phyloP scores from a whole-genome alignment of 2,329 filamentous ascomycete genomes.

The Anthostomella pinea region DNA sequence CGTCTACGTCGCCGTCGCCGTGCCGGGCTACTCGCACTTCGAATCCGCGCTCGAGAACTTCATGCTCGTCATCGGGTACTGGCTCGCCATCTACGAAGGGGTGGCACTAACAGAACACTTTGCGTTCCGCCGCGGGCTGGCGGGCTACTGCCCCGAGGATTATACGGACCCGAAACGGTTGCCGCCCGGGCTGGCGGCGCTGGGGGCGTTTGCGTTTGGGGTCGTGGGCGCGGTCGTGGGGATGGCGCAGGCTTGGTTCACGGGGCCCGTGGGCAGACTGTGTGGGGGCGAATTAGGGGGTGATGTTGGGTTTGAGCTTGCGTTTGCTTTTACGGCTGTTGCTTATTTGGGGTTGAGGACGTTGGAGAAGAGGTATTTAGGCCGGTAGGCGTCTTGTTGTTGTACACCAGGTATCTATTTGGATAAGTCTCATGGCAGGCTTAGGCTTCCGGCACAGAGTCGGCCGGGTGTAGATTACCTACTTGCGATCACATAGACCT shows the following conservation, averaged over 20 bases:
- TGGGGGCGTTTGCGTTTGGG: constrained; percentile 61
- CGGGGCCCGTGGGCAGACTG: constrained; percentile 62
- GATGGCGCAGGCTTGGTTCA: constrained; percentile 69
- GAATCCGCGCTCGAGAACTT: constrained; percentile 65
- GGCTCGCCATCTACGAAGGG: constrained; percentile 71
- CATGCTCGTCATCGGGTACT: constrained; percentile 68
- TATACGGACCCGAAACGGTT: constrained; percentile 58
- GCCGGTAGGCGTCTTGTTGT: constrained; percentile 15
- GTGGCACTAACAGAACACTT: constrained; percentile 66
- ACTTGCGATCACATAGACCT: no score
- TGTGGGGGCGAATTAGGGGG: constrained; percentile 44
- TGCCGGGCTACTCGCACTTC: constrained; percentile 67
- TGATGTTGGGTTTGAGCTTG: constrained; percentile 28
- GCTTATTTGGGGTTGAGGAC: constrained; percentile 18
- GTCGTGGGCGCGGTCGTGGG: constrained; percentile 64
- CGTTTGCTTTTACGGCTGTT: constrained; percentile 22
- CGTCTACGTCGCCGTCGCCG: constrained; percentile 65
- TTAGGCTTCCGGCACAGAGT: no score
- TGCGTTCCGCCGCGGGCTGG: constrained; percentile 61
- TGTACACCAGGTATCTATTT: no score
- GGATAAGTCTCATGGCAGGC: no score
- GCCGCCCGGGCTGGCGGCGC: constrained; percentile 62
- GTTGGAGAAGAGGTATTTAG: constrained; percentile 20
- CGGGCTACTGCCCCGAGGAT: constrained; percentile 55
- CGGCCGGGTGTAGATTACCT: no score